Evolutionary conservation across 2,329 filamentous ascomycete species (phyloP).

Genomic region (Aotearoamyces nothofagi): DNA sequence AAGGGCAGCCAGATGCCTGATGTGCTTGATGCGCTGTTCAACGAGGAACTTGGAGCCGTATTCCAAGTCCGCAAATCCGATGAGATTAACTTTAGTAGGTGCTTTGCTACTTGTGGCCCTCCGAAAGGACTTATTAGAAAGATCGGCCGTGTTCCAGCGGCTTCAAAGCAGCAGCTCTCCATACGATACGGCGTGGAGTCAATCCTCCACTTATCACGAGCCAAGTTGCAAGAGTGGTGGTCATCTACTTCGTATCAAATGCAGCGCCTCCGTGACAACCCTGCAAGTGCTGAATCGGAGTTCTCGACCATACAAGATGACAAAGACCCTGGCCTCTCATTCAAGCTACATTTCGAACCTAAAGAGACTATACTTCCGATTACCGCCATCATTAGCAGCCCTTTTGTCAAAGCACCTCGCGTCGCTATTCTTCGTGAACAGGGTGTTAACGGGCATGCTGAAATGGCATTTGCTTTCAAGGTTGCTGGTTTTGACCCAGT

Average conservation of each 20-base stretch:
- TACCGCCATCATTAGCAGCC: conserved; percentile 29
- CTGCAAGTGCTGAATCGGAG: conserved; percentile 72
- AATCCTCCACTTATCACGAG: conserved; percentile 54
- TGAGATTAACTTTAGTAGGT: conserved; percentile 72
- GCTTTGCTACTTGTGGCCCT: conserved; percentile 81
- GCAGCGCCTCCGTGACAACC: conserved; percentile 83
- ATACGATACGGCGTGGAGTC: conserved; percentile 57
- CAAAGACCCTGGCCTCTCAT: conserved; percentile 68
- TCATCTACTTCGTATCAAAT: conserved; percentile 77
- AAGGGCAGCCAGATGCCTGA: conserved; percentile 42
- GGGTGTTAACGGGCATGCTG: conserved; percentile 89
- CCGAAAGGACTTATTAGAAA: conserved; percentile 69
- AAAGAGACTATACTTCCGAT: conserved; percentile 58
- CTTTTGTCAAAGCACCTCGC: conserved; percentile 46
- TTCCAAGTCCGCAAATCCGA: conserved; percentile 86
- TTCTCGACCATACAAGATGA: conserved; percentile 61
- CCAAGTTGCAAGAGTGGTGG: conserved; percentile 76
- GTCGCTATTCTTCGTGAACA: conserved; percentile 93
- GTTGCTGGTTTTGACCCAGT: conserved; percentile 82
- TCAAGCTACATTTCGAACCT: conserved; percentile 68
- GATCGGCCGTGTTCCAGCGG: conserved; percentile 61
- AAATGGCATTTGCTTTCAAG: conserved; percentile 95
- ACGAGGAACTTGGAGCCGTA: conserved; percentile 87
- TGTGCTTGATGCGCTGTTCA: conserved; percentile 73
- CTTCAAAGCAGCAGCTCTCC: conserved; percentile 58